Percentiles rank a stretch among this genome's conserved stretches.
These are phyloP conservation scores for Aleurites moluccanus DNA, from an alignment of 441 rosid species.

Conservation along the genomic window DNA sequence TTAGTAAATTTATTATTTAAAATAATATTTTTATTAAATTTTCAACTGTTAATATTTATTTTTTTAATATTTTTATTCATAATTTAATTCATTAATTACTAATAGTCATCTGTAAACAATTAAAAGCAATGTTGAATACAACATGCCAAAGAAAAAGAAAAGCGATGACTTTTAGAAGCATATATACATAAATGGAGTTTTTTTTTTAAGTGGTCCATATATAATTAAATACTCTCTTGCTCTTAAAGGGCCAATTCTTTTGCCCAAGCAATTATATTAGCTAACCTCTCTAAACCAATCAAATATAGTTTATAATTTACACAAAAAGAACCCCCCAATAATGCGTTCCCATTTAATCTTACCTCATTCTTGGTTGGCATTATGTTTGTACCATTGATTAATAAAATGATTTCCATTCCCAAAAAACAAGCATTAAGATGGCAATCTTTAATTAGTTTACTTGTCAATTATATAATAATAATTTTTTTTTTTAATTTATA, in stretches of 20 bases:
- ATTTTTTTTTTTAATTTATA: background rate
- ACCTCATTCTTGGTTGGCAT: slow-evolving; percentile 12
- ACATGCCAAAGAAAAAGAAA: background rate
- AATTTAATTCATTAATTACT: too few relatives aligned
- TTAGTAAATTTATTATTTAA: too few relatives aligned
- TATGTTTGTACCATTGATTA: slow-evolving; percentile 1
- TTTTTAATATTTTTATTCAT: too few relatives aligned
- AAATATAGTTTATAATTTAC: too few relatives aligned
- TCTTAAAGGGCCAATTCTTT: slow-evolving; percentile 24
- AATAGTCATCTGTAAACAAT: too few relatives aligned
- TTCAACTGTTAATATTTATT: too few relatives aligned
- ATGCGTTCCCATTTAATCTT: background rate
- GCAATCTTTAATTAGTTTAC: background rate
- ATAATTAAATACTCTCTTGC: background rate
- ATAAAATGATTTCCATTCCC: slow-evolving; percentile 5
- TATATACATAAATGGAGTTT: background rate
- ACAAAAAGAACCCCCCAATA: background rate
- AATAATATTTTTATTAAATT: too few relatives aligned
- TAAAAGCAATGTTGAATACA: too few relatives aligned
- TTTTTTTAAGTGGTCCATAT: slow-evolving; percentile 12
- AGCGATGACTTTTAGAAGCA: background rate
- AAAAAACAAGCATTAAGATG: slow-evolving; percentile 6
- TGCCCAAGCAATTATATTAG: background rate
- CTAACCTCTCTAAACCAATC: background rate
- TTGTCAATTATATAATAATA: background rate